Percentiles rank a stretch among this genome's conserved stretches.
Evolutionary conservation across 768 basidiomycete genomes (phyloP).

Genomic region (Collybia nuda): DNA sequence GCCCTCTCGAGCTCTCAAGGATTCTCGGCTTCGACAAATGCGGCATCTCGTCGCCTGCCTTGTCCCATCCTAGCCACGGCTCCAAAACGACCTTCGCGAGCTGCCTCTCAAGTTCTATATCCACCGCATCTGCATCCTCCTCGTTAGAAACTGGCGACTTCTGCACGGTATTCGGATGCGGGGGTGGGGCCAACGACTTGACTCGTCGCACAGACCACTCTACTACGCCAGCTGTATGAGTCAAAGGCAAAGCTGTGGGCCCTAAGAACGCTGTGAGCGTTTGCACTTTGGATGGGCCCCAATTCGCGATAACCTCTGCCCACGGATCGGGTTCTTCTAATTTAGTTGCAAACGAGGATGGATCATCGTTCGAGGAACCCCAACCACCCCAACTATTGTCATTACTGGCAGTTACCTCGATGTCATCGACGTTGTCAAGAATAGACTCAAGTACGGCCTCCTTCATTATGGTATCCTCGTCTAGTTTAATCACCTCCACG

Average conservation of each 20-base stretch:
- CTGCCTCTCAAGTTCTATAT: constrained; percentile 32
- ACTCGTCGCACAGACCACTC: constrained; percentile 66
- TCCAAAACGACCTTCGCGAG: constrained; percentile 37
- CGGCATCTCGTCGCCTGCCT: constrained; percentile 25
- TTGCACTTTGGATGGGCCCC: constrained; percentile 20
- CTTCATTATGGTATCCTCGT: constrained; percentile 7
- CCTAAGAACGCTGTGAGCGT: constrained; percentile 47
- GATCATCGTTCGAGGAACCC: not conserved
- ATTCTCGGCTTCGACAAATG: constrained; percentile 36
- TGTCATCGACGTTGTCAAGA: constrained; percentile 12
- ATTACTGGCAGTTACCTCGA: not conserved
- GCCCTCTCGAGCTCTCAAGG: constrained; percentile 30
- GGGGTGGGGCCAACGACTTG: constrained; percentile 41
- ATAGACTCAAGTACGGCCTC: constrained; percentile 11
- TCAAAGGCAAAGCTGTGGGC: constrained; percentile 54
- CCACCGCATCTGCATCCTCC: constrained; percentile 31
- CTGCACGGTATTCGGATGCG: constrained; percentile 22
- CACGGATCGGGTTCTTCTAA: constrained; percentile 5
- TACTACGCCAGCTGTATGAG: constrained; percentile 64
- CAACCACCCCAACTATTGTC: not conserved
- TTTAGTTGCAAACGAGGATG: not conserved
- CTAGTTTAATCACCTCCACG: constrained; percentile 21
- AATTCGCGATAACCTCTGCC: constrained; percentile 9
- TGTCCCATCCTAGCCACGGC: constrained; percentile 45
- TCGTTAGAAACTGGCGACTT: constrained; percentile 20